Base-by-base conservation (phyloP, 2,329 filamentous ascomycete genomes). In the Aspergillus sp. region DNA sequence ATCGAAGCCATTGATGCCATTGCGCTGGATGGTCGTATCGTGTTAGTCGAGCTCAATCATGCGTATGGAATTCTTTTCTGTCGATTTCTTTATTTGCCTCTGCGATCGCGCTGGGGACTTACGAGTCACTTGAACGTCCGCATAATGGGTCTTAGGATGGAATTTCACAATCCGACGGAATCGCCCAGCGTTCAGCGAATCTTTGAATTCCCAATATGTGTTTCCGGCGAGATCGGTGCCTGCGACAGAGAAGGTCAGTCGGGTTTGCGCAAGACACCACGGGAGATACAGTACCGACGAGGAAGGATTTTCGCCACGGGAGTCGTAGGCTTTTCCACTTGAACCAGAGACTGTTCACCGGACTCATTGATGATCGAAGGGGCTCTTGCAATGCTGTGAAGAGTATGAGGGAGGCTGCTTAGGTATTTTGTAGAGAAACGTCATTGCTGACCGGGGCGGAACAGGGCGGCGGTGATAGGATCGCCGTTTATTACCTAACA, bases 1-100 rank as follows among this genome's bases (percentile, higher is more conserved):
- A 78, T 61, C 84, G 82, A 21, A 87, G 80, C 84, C 84, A 87
- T 72, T 87, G 84, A 63, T 85, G 82, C 84, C 84, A 87, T 78
- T 84, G 81, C 48, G 84, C 81, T 84, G 65, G 31, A 49, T 17
- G 41, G 20, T 23, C n/a, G 17, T 23, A n/a, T n/a, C 5, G 10
- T n/a, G 50, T 66, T 42, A 65, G 61, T 51, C 46, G 17, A 45
- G 25, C 9, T 34, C 21, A 19, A 47, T n/a, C n/a, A n/a, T n/a
- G n/a, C n/a, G n/a, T n/a, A n/a, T 47, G 29, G n/a, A 45, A 16
- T 19, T 5, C 17, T 21, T 43, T 23, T 43, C 40, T 43, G 40
- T 21, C 40, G 16, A 20, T 43, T 43, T 16, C 11, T 43, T 13
- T 5, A 7, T 2, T 43, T 21, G 23, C 29, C n/a, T 31, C 23